Evolutionary conservation across 2,329 filamentous ascomycete species (phyloP).

Genomic region (Aaosphaeria pasadenensis): DNA sequence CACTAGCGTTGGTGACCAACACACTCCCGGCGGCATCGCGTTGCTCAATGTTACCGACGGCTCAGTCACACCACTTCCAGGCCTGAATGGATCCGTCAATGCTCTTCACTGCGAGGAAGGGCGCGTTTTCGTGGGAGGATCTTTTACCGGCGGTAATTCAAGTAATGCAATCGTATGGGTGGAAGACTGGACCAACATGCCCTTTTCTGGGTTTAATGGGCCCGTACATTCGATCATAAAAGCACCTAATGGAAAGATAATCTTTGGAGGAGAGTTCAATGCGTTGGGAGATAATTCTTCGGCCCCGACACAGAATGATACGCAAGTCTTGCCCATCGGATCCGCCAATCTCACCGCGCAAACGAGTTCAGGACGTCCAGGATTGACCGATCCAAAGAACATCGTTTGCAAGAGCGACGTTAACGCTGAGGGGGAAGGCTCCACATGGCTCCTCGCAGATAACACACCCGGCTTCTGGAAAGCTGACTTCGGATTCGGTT

Average conservation of each 20-base stretch:
- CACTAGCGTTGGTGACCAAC: slow-evolving; percentile 75
- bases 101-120: slow-evolving; percentile 78
- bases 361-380: slow-evolving; percentile 59
- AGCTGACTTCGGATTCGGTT: slow-evolving; percentile 78
- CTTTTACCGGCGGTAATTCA: slow-evolving; percentile 75
- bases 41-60: slow-evolving; percentile 73
- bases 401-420: slow-evolving; percentile 76
- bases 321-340: slow-evolving; percentile 79
- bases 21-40: slow-evolving; percentile 75
- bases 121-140: slow-evolving; percentile 84
- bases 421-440: slow-evolving; percentile 62
- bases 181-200: slow-evolving; percentile 69
- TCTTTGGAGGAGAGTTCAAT: slow-evolving; percentile 89
- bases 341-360: slow-evolving; percentile 70
- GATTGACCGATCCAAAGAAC: slow-evolving; percentile 72
- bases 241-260: slow-evolving; percentile 75
- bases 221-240: slow-evolving; percentile 83
- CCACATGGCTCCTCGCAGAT: slow-evolving; percentile 79
- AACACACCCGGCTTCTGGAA: slow-evolving; percentile 76
- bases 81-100: slow-evolving; percentile 78
- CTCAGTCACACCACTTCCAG: slow-evolving; percentile 69
- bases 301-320: slow-evolving; percentile 62
- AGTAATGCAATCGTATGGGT: slow-evolving; percentile 88
- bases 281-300: slow-evolving; percentile 77
- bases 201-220: slow-evolving; percentile 93